A percentile compares a stretch with the other conserved stretches of the same genome.
These are phyloP conservation scores for Fusarium proliferatum DNA, from an alignment of 2,329 filamentous ascomycete genomes.

Conservation along the genomic window DNA sequence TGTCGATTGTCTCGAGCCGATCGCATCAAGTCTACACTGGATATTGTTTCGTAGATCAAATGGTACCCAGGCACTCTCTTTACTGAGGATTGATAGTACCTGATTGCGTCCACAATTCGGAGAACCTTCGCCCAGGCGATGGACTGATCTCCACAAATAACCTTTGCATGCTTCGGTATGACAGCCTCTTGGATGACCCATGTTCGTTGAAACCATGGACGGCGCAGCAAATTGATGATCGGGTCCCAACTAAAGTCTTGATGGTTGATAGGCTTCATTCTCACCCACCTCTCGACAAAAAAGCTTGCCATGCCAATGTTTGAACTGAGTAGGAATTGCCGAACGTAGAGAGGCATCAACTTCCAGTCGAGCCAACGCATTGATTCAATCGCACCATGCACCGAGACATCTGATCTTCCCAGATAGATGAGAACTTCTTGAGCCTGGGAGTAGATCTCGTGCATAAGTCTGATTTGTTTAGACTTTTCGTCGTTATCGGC, in stretches of 20 bases:
- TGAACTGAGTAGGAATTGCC: accelerated
- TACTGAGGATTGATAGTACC: accelerated
- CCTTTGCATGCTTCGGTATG: not conserved
- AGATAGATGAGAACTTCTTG: not conserved
- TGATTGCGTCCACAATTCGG: not conserved
- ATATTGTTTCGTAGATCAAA: too few relatives aligned
- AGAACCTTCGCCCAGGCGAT: not conserved
- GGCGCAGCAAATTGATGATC: accelerated
- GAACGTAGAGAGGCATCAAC: accelerated
- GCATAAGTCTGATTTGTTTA: accelerated
- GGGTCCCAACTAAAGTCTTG: not conserved
- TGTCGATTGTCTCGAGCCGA: not conserved
- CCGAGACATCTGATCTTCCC: not conserved
- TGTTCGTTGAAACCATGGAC: not conserved
- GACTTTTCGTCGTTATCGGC: not conserved
- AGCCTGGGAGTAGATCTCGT: not conserved
- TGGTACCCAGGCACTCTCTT: too few relatives aligned
- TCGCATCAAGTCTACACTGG: not conserved
- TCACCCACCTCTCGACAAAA: too few relatives aligned
- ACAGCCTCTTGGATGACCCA: not conserved
- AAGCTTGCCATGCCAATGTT: too few relatives aligned
- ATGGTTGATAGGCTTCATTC: too few relatives aligned
- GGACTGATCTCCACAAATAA: accelerated
- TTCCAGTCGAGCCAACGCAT: not conserved
- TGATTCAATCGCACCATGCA: accelerated